phyloP scores from a whole-genome alignment of 805 yeast genomes.

The Sporopachydermia quercuum region DNA sequence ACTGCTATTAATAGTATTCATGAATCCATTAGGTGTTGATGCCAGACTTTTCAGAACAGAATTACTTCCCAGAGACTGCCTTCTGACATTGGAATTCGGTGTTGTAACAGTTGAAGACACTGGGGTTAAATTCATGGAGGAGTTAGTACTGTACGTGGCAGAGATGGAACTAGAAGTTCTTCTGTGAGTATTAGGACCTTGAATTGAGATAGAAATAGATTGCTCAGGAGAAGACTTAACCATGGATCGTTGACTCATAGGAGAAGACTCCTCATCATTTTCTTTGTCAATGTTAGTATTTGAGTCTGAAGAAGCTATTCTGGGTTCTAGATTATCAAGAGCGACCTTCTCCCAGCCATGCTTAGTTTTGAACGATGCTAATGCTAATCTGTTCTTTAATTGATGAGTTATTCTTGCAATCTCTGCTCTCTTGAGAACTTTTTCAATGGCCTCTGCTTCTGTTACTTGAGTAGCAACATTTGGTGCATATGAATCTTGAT shows the following conservation, averaged over 20 bases:
- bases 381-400: slow-evolving; percentile 24
- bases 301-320: slow-evolving; percentile 9
- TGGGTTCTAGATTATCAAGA: slow-evolving; percentile 21
- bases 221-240: slow-evolving; percentile 7
- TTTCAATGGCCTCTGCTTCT: slow-evolving; percentile 16
- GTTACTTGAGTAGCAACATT: neutral
- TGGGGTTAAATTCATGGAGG: slow-evolving; percentile 2
- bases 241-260: no score
- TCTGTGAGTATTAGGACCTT: slow-evolving; percentile 1
- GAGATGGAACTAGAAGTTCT: neutral
- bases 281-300: slow-evolving; percentile 2
- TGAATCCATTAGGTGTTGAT: neutral
- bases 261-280: slow-evolving; percentile 4
- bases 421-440: slow-evolving; percentile 26
- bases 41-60: neutral
- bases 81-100: neutral
- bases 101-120: neutral
- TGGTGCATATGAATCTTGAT: no score
- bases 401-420: slow-evolving; percentile 24
- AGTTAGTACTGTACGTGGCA: slow-evolving; percentile 2
- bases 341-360: slow-evolving; percentile 23
- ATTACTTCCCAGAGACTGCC: neutral
- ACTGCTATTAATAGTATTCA: no score
- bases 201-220: slow-evolving; percentile 2
- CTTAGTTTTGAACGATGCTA: slow-evolving; percentile 25